Conservation (phyloP, 116 monocot species). For the Papilionanthe hybrid region DNA sequence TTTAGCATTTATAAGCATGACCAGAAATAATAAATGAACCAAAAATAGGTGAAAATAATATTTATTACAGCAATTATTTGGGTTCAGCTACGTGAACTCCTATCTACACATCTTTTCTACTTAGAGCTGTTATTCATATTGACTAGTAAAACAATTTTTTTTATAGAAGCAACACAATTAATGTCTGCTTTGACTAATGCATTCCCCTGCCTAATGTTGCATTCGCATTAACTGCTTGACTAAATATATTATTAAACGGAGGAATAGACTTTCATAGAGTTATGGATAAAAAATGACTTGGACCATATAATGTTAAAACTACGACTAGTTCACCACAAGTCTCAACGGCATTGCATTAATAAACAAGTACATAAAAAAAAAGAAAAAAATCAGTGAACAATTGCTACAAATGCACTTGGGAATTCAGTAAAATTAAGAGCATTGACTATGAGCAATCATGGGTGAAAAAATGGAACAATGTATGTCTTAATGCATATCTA, state of each 20-base stretch:
- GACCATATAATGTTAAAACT: too few relatives aligned
- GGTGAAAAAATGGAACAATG: too few relatives aligned
- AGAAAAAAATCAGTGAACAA: too few relatives aligned
- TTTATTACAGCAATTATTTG: not conserved
- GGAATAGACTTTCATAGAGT: not conserved
- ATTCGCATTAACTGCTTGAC: not conserved
- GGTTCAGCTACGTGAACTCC: not conserved
- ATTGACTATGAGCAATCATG: too few relatives aligned
- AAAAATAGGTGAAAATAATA: not conserved
- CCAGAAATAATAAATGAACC: not conserved
- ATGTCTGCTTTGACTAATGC: not conserved
- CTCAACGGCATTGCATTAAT: too few relatives aligned
- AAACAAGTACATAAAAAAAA: too few relatives aligned
- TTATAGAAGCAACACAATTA: not conserved
- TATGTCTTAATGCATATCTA: too few relatives aligned
- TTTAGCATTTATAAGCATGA: not conserved
- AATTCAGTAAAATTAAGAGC: too few relatives aligned
- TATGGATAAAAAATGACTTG: too few relatives aligned
- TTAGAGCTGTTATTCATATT: not conserved
- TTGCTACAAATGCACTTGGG: too few relatives aligned
- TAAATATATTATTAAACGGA: not conserved
- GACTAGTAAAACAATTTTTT: not conserved
- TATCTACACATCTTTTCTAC: not conserved
- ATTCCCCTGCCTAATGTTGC: not conserved
- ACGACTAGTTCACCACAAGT: too few relatives aligned